Conservation (phyloP, 768 basidiomycete species). For the Mycena rosella region DNA sequence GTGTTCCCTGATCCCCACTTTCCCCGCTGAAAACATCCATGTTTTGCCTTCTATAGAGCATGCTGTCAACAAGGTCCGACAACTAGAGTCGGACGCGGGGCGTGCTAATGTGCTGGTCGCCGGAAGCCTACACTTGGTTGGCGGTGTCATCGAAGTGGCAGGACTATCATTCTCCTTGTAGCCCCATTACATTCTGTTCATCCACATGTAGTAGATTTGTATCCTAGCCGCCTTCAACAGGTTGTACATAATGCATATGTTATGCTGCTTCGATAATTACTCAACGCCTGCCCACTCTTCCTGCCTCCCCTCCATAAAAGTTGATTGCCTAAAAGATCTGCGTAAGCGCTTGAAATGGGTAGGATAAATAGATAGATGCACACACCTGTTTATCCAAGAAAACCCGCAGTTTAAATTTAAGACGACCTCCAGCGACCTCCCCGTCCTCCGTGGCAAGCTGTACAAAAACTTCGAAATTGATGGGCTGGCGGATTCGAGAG, state of each 20-base stretch:
- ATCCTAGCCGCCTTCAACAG: slow-evolving; percentile 52
- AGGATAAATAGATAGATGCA: too few species aligned
- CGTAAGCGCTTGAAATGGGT: background rate
- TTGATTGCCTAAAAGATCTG: slow-evolving; percentile 60
- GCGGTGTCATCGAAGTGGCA: slow-evolving; percentile 93
- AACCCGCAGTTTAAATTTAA: slow-evolving; percentile 55
- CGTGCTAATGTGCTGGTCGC: slow-evolving; percentile 80
- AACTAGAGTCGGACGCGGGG: slow-evolving; percentile 47
- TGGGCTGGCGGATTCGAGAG: slow-evolving; percentile 56
- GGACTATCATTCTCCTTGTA: slow-evolving; percentile 78
- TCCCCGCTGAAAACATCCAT: slow-evolving; percentile 73
- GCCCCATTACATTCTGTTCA: background rate
- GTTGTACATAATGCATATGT: slow-evolving; percentile 33
- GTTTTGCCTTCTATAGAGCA: slow-evolving; percentile 92
- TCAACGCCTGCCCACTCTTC: slow-evolving; percentile 40
- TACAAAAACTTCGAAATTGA: slow-evolving; percentile 68
- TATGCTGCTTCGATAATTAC: slow-evolving; percentile 8
- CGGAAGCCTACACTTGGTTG: slow-evolving; percentile 94
- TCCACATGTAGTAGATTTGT: slow-evolving; percentile 28
- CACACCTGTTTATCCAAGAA: slow-evolving; percentile 71
- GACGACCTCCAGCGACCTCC: slow-evolving; percentile 42
- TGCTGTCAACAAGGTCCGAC: slow-evolving; percentile 77
- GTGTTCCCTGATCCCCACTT: slow-evolving; percentile 71
- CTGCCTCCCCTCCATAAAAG: slow-evolving; percentile 59
- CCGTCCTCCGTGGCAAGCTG: slow-evolving; percentile 53